Evolutionary conservation across 176 grass and related monocot species (phyloP).

Genomic region (Raddia guianensis): DNA sequence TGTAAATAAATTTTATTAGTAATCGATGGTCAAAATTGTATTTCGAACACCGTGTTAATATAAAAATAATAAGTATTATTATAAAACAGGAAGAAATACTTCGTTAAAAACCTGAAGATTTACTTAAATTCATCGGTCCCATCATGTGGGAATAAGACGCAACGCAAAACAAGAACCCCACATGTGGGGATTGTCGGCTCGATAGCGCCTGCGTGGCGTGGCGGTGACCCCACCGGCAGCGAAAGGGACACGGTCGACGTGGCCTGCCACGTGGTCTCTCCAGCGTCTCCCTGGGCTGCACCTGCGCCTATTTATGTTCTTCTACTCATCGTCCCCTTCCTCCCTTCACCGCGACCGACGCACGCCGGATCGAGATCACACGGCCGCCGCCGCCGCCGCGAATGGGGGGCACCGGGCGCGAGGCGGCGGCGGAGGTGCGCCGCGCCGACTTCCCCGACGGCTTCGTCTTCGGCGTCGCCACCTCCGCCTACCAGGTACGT

Average conservation of each 20-base stretch:
- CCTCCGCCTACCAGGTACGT: constrained; percentile 76
- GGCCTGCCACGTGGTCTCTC: constrained; percentile 1
- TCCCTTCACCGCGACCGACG: not conserved
- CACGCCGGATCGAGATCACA: not conserved
- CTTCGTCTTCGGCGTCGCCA: constrained; percentile 94
- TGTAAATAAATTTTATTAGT: no score
- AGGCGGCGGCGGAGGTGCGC: constrained; percentile 46
- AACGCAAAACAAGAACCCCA: no score
- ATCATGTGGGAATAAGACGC: no score
- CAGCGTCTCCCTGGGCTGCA: not conserved
- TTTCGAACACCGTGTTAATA: no score
- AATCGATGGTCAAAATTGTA: no score
- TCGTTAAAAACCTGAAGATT: no score
- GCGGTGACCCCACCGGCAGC: not conserved
- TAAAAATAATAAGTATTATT: no score
- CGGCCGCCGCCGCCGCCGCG: not conserved
- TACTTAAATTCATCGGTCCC: no score
- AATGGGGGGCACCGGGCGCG: constrained; percentile 48
- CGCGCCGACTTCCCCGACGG: constrained; percentile 74
- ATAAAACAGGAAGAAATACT: no score
- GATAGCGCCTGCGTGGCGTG: not conserved
- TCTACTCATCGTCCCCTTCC: not conserved
- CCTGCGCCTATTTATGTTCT: constrained; percentile 32
- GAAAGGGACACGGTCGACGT: not conserved
- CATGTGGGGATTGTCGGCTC: not conserved